Conservation (phyloP, 1,284 basidiomycete species). For the Leccinum subrobustum region DNA sequence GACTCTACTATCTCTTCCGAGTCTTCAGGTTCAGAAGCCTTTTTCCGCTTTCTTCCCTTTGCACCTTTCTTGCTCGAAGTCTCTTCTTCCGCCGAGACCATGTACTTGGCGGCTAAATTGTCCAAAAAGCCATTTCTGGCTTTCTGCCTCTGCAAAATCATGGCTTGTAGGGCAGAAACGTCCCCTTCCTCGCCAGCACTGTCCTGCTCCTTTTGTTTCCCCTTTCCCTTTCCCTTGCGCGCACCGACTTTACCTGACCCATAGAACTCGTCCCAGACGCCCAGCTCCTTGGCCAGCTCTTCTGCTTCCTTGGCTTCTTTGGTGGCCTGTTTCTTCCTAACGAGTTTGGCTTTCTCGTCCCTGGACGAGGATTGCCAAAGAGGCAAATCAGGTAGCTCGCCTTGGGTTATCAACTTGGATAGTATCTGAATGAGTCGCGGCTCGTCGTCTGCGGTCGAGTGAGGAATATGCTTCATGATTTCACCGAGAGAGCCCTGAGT, state of each 20-base stretch:
- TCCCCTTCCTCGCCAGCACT: slow-evolving; percentile 56
- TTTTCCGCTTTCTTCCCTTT: slow-evolving; percentile 59
- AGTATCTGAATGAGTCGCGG: slow-evolving; percentile 75
- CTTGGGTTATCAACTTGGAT: slow-evolving; percentile 62
- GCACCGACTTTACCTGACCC: slow-evolving; percentile 74
- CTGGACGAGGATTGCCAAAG: slow-evolving; percentile 72
- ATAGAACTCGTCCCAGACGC: slow-evolving; percentile 95
- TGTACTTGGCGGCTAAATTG: slow-evolving; percentile 81
- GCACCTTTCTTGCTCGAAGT: slow-evolving; percentile 36
- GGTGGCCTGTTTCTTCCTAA: slow-evolving; percentile 70
- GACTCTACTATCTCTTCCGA: slow-evolving; percentile 41
- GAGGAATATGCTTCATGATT: slow-evolving; percentile 84
- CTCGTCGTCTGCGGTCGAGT: slow-evolving; percentile 82
- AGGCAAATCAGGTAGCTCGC: slow-evolving; percentile 55
- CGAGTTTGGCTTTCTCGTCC: slow-evolving; percentile 75
- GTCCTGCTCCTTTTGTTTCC: slow-evolving; percentile 53
- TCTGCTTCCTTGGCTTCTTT: slow-evolving; percentile 88
- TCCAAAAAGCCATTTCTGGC: slow-evolving; percentile 74
- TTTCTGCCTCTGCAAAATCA: slow-evolving; percentile 80
- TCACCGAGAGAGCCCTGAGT: slow-evolving; percentile 70
- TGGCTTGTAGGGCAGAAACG: slow-evolving; percentile 71
- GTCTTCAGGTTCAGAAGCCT: slow-evolving; percentile 28
- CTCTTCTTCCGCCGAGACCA: slow-evolving; percentile 40
- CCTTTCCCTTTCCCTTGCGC: slow-evolving; percentile 57
- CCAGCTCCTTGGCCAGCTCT: slow-evolving; percentile 80